phyloP scores from a whole-genome alignment of 345 rosid genomes.

The Microthlaspi erraticum region DNA sequence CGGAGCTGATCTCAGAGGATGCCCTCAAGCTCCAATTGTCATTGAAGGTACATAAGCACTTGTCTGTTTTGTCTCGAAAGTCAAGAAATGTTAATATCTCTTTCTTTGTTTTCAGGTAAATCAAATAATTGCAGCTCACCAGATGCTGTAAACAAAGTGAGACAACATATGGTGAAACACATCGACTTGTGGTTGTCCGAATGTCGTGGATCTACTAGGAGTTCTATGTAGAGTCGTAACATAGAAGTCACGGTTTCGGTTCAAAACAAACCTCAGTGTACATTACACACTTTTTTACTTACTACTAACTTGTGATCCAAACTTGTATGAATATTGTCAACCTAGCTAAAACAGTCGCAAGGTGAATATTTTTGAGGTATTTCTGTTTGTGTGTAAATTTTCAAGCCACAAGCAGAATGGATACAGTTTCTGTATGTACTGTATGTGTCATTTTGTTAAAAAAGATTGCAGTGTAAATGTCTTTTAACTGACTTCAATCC shows the following conservation, averaged over 20 bases:
- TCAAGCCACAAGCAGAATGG: neutral
- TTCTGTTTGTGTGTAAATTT: neutral
- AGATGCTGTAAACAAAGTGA: conserved; percentile 71
- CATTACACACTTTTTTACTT: neutral
- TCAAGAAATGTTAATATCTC: neutral
- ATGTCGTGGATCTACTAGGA: conserved; percentile 48
- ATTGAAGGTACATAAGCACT: conserved; percentile 64
- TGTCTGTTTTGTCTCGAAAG: neutral
- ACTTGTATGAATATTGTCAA: neutral
- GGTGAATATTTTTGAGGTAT: neutral
- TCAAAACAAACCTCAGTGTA: neutral
- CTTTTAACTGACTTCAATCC: neutral
- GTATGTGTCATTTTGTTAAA: neutral
- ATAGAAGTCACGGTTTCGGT: neutral
- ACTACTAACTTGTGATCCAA: neutral
- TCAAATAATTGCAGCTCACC: conserved; percentile 72
- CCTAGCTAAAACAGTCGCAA: neutral
- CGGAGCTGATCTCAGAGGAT: conserved; percentile 91
- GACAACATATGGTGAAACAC: conserved; percentile 69
- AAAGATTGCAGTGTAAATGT: neutral
- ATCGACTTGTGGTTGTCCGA: conserved; percentile 86
- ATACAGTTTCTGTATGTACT: neutral
- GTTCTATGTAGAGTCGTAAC: conserved; percentile 17
- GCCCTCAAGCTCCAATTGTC: conserved; percentile 79
- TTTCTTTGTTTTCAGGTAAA: conserved; percentile 54